These are phyloP conservation scores for Scedosporium aurantiacum DNA, from an alignment of 2,329 filamentous ascomycete genomes.

Conservation along the genomic window DNA sequence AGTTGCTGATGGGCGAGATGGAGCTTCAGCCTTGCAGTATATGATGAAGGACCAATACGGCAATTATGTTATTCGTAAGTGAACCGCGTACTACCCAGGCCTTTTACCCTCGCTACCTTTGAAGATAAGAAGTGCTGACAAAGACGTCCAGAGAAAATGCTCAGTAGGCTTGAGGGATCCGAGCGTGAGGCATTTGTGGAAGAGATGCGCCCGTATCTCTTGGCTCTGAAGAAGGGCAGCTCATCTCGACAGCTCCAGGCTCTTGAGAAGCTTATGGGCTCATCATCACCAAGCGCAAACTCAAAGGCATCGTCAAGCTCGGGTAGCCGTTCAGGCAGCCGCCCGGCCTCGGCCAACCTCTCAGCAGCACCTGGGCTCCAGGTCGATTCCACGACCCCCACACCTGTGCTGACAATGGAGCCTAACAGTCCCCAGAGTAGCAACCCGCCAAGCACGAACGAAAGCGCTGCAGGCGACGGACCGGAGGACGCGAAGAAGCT, in stretches of 20 bases:
- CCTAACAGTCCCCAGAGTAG: constrained; percentile 59
- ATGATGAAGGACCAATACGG: constrained; percentile 87
- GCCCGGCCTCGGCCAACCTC: constrained; percentile 21
- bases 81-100: no score
- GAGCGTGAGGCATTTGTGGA: constrained; percentile 51
- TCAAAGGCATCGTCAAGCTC: constrained; percentile 12
- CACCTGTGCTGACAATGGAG: constrained; percentile 56
- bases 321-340: constrained; percentile 13
- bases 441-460: constrained; percentile 52
- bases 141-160: constrained; percentile 59
- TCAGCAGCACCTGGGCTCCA: constrained; percentile 19
- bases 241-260: constrained; percentile 45
- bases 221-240: constrained; percentile 50
- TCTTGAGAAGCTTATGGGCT: constrained; percentile 20
- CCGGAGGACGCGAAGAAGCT: constrained; percentile 18
- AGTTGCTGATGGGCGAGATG: constrained; percentile 38
- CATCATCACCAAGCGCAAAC: constrained; percentile 14
- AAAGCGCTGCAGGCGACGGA: constrained; percentile 37
- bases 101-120: not conserved
- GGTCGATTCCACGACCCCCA: constrained; percentile 44
- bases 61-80: constrained; percentile 93
- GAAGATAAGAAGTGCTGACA: not conserved
- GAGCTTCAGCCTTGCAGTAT: constrained; percentile 57
- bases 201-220: constrained; percentile 52
- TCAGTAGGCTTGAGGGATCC: constrained; percentile 48